These are phyloP conservation scores for Sarocladium oryzae DNA, from an alignment of 2,329 filamentous ascomycete genomes.

Conservation along the genomic window DNA sequence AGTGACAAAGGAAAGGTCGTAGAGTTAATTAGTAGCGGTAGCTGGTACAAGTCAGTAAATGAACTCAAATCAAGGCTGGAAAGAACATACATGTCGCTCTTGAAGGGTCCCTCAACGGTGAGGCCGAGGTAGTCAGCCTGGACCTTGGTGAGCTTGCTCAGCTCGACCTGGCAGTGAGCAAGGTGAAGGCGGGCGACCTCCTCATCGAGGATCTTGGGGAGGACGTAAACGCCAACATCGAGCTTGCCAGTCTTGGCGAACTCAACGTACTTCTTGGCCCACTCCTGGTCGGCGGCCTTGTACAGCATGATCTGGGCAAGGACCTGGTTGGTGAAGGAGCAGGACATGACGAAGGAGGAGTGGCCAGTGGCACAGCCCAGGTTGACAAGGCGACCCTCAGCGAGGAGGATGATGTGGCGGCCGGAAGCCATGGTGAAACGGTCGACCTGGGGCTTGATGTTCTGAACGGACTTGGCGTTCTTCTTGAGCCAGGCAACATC, in stretches of 20 bases:
- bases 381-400: slow-evolving; percentile 98
- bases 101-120: slow-evolving; percentile 83
- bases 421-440: slow-evolving; percentile 91
- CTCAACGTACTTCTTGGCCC: slow-evolving; percentile 91
- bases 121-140: slow-evolving; percentile 96
- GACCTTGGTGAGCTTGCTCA: slow-evolving; percentile 74
- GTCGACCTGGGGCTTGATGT: slow-evolving; percentile 99
- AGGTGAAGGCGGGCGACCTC: slow-evolving; percentile 94
- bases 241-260: slow-evolving; percentile 92
- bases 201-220: slow-evolving; percentile 97
- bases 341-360: slow-evolving; percentile 99
- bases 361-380: slow-evolving; percentile 97
- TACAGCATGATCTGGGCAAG: slow-evolving; percentile 97
- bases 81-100: slow-evolving; percentile 74
- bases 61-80: neutral
- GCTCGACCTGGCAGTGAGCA: slow-evolving; percentile 87
- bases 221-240: slow-evolving; percentile 86
- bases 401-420: slow-evolving; percentile 95
- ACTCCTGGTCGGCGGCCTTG: slow-evolving; percentile 84
- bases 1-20: slow-evolving; percentile 18
- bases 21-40: slow-evolving; percentile 38
- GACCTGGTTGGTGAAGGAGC: slow-evolving; percentile 99
- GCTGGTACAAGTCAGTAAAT: slow-evolving; percentile 19
- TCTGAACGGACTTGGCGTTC: slow-evolving; percentile 87
- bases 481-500: slow-evolving; percentile 99